Evolutionary conservation across 768 basidiomycete genomes (phyloP).

Genomic region (Fomitopsis pulvina): DNA sequence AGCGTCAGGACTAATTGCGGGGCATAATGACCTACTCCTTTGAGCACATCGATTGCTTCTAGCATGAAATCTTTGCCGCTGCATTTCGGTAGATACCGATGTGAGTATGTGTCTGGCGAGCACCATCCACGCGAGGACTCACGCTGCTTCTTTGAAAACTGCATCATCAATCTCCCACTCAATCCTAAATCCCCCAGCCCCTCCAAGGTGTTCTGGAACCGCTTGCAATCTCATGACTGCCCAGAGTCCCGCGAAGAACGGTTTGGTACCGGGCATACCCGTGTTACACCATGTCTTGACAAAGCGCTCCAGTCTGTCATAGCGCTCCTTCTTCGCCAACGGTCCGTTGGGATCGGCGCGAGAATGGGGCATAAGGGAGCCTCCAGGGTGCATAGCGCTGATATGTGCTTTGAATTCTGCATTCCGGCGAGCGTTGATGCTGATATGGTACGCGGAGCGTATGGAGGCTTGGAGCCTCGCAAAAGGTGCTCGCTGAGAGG

Average conservation of each 20-base stretch:
- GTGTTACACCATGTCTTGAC: conserved; percentile 77
- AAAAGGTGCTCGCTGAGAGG: conserved; percentile 82
- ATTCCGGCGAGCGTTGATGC: conserved; percentile 65
- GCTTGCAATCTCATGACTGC: conserved; percentile 76
- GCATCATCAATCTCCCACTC: conserved; percentile 94
- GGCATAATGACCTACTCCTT: conserved; percentile 59
- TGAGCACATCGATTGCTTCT: conserved; percentile 83
- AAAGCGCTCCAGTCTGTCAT: conserved; percentile 70
- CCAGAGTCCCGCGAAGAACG: conserved; percentile 78
- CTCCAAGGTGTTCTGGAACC: conserved; percentile 73
- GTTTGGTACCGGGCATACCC: conserved; percentile 85
- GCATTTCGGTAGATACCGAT: conserved; percentile 19
- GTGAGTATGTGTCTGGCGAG: conserved; percentile 11
- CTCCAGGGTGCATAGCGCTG: conserved; percentile 70
- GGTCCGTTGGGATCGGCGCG: conserved; percentile 58
- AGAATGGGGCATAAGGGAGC: conserved; percentile 69
- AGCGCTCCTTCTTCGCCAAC: conserved; percentile 71
- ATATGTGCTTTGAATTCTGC: conserved; percentile 86
- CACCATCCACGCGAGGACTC: conserved; percentile 39
- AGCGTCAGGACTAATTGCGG: conserved; percentile 2
- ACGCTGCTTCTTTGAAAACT: conserved; percentile 92
- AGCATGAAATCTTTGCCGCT: conserved; percentile 95
- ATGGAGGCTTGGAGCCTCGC: conserved; percentile 83
- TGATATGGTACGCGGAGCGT: conserved; percentile 78
- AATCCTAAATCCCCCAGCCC: conserved; percentile 65